Evolutionary conservation across 495 filamentous ascomycete species (phyloP), one percentile per base, ranked within the genome.

Genomic region (Neurospora sp.): DNA sequence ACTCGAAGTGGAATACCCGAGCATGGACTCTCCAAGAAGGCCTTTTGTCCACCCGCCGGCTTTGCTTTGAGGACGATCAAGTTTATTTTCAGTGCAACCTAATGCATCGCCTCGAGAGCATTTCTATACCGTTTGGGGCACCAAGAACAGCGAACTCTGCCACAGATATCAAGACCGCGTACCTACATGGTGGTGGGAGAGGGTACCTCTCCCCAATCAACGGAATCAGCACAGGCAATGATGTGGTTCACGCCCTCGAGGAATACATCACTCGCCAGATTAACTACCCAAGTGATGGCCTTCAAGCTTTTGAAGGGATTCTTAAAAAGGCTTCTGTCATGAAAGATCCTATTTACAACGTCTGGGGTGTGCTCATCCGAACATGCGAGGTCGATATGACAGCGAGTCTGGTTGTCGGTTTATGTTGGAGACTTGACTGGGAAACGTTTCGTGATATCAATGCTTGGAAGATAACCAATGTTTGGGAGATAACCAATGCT

Each of bases 11-110:
- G 82, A 22, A 40, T 5, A 81, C 75, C 7, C 72, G 83, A 70
- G 83, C 75, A 8, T 85, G 83, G 83, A 84, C 83, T 3, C 83
- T 75, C 70, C 83, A 84, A 72, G 82, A 85, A 74, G 78, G 70
- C 0, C 17, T 83, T 6, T 72, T 83, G 14, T 81, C 79, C 8
- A 69, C 71, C 27, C 77, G 82, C 0, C 73, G 80, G 0, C 71
- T 85, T 14, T 79, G 77, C 61, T 78, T 86, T 59, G 79, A 74
- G 0, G 74, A 81, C 6, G 41, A 77, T 4, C 80, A 83, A 61
- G 69, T 80, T 48, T 82, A 80, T 59, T 85, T 81, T 69, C 79
- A 82, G 68, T 84, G 82, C 73, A 73, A 77, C 31, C 59, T 59
- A 8, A 80, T 75, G 74, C 48, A 7, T 27, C 20, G 48, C 48